Percentiles rank a stretch among this genome's conserved stretches.
Evolutionary conservation across 2,329 filamentous ascomycete species (phyloP).

Genomic region (Phoma sp.): DNA sequence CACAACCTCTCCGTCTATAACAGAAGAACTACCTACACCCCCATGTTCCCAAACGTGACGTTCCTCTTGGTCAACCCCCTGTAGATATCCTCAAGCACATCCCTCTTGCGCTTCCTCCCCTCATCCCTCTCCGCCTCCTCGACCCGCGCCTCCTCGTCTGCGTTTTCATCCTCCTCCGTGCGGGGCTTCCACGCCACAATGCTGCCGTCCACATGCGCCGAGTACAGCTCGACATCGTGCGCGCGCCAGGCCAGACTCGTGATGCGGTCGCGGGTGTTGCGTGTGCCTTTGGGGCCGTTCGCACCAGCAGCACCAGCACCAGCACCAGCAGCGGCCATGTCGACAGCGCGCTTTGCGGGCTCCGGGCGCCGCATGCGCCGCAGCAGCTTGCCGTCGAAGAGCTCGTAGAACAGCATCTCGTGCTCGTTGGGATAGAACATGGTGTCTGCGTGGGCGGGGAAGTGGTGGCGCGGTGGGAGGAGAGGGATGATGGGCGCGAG

Average conservation of each 20-base stretch:
- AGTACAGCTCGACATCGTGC: constrained; percentile 76
- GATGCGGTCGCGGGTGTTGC: constrained; percentile 57
- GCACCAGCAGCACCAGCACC: neutral
- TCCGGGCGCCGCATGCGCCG: constrained; percentile 72
- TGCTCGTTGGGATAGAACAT: constrained; percentile 79
- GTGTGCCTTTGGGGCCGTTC: constrained; percentile 46
- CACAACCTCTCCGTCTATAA: too few relatives aligned
- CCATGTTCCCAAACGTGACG: constrained; percentile 61
- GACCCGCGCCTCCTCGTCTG: constrained; percentile 52
- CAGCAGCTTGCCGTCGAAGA: constrained; percentile 76
- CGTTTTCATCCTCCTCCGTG: constrained; percentile 55
- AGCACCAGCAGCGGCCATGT: neutral
- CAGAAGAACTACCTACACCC: constrained; percentile 8
- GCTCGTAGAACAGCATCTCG: constrained; percentile 78
- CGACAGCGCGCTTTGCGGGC: constrained; percentile 22
- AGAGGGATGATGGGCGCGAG: constrained; percentile 51
- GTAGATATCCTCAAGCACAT: constrained; percentile 81
- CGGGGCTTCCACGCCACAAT: constrained; percentile 79
- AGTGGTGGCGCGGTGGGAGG: constrained; percentile 66
- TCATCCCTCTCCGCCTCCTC: constrained; percentile 44
- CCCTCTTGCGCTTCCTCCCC: constrained; percentile 68
- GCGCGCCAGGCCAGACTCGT: constrained; percentile 78
- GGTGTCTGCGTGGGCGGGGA: constrained; percentile 64
- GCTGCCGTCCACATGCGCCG: constrained; percentile 81
- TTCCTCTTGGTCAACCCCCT: constrained; percentile 74